Evolutionary conservation across 2,329 filamentous ascomycete genomes (phyloP), one percentile per base, ranked within the genome.

Genomic region (Atkinsonella hypoxylon): DNA sequence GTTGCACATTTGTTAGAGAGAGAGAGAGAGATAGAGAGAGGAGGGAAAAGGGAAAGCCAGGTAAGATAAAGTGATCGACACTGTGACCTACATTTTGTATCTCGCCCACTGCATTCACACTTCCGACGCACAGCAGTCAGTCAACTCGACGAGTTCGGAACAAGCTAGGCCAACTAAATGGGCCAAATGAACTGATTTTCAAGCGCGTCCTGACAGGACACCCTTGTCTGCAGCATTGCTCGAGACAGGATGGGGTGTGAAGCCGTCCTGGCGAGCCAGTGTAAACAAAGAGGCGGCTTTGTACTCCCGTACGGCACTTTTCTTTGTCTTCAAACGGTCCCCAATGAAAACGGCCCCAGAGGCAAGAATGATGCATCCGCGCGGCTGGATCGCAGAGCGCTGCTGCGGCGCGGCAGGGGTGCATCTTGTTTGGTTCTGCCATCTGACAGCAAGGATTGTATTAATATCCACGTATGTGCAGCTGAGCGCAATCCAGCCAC

Each of bases 21-120:
- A 44, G 32, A 51, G 20, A 54, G 47, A 52, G 47, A 58, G 26
- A 26, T 4, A 26, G 8, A 5, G 26, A 7, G 2, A 26, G 26
- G 32, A 39, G 32, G 48, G 20, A 54, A 48, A 53, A 45, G 58
- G 52, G 34, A 45, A 47, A 50, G 53, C 11, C 51, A 51, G 36
- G 36, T 51, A 32, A 46, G 18, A 52, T 41, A 51, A 41, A 31
- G 38, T 47, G 34, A 54, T 44, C 41, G 48, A 48, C 39, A 12
- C 47, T 32, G 18, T 40, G 17, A 12, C 15, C 20, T 22, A 4
- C 48, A 30, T 38, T 50, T 45, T 50, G 48, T 50, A 46, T 50
- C n/a, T 30, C 22, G 42, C 30, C 20, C n/a, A n/a, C 17, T 34
- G 39, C 39, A 43, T 36, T 36, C 38, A 30, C 22, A 34, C 38